Evolutionary conservation across 164 flowering plant genomes (phyloP), one percentile per base, ranked within the genome.

Genomic region (Saururus chinensis): DNA sequence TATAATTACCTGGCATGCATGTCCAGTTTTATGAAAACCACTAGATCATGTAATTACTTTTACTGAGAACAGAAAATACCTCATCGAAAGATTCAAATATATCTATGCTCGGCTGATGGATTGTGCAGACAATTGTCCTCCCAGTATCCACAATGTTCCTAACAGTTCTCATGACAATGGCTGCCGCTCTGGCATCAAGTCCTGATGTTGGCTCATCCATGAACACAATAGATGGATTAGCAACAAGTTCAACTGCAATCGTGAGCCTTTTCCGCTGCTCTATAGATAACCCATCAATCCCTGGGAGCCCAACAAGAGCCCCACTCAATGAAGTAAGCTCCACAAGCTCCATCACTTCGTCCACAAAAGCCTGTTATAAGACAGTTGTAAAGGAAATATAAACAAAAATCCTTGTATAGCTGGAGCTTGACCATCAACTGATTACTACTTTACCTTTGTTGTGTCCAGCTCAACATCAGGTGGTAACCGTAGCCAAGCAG

Each of bases 171-270:
- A 90, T 93, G 19, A 93, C 98, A 69, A 93, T 88, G 41, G 98
- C 92, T 30, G 98, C 97, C 19, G 97, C 97, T 60, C 96, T 76
- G 17, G 96, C 97, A 75, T 93, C 98, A 57, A 92, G 88, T 10
- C 98, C 98, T 0, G 98, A 85, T n/a, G 98, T 92, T 20, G 98
- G 96, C 65, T 89, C 98, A 66, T 93, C 98, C 98, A 93, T 93
- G 77, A 93, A 93, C 53, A 93, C 85, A 66, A 93, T 90, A 6
- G 97, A 90, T 25, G 98, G 98, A 71, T 87, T 90, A 14, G 98
- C 91, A 68, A 93, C 97, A 35, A 93, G 89, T 73, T 93, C 98
- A 51, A 93, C 98, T 4, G 97, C 97, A 61, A 90, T 90, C 48
- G 98, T 93, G 70, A 93, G 63, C 61, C 97, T 77, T 75, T 93